A percentile compares a stretch with the other conserved stretches of the same genome.
These are phyloP conservation scores for Orbilia ellipsospora DNA, from an alignment of 2,329 filamentous ascomycete genomes.

Conservation along the genomic window DNA sequence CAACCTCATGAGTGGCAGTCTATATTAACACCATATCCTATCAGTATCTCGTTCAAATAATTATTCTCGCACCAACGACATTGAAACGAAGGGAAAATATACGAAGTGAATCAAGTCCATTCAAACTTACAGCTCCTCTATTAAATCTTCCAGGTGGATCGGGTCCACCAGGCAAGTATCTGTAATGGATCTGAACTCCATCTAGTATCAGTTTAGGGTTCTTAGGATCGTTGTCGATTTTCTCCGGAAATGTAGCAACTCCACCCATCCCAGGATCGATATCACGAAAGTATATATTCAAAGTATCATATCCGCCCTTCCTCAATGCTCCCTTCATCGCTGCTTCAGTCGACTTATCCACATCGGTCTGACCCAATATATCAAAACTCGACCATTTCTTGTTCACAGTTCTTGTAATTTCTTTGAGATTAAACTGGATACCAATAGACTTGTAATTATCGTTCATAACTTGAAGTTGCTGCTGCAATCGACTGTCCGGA, in stretches of 20 bases:
- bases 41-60: not conserved
- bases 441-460: constrained; percentile 64
- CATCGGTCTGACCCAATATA: not conserved
- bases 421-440: constrained; percentile 65
- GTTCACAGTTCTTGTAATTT: constrained; percentile 66
- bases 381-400: constrained; percentile 63
- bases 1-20: constrained; percentile 60
- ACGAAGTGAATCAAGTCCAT: not conserved
- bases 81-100: not conserved
- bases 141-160: constrained; percentile 61
- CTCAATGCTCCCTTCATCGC: constrained; percentile 66
- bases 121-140: constrained; percentile 1
- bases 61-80: not conserved
- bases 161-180: constrained; percentile 61
- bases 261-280: constrained; percentile 25
- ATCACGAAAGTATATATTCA: constrained; percentile 61
- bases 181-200: constrained; percentile 62
- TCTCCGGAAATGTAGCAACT: constrained; percentile 46
- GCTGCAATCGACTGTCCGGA: constrained; percentile 31
- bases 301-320: constrained; percentile 63
- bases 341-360: constrained; percentile 59
- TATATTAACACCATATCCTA: not conserved
- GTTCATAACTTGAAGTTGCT: constrained; percentile 64
- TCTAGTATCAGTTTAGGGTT: constrained; percentile 60
- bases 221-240: constrained; percentile 59